Conservation (phyloP, 2,329 filamentous ascomycete species). For the Thelonectria discophora region DNA sequence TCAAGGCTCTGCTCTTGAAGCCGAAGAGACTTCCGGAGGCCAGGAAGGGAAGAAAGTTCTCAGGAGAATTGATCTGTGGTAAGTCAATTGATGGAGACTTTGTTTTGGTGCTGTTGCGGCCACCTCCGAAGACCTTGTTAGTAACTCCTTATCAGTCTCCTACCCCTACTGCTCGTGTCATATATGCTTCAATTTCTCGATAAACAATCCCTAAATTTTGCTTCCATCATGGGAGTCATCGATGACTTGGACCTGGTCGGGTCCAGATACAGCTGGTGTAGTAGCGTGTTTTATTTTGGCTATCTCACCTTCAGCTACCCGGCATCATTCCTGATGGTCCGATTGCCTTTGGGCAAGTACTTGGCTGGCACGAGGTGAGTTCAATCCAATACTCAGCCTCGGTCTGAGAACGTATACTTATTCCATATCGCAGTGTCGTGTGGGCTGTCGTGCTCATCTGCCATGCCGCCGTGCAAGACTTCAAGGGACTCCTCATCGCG, state of each 20-base stretch:
- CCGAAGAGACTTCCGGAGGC: constrained; percentile 11
- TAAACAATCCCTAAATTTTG: constrained; percentile 38
- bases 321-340: constrained; percentile 36
- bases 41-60: constrained; percentile 9
- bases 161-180: constrained; percentile 34
- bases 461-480: constrained; percentile 33
- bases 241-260: constrained; percentile 31
- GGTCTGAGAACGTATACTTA: background rate
- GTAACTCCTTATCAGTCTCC: constrained; percentile 14
- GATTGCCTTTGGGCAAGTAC: constrained; percentile 33
- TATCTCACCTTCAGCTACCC: constrained; percentile 39
- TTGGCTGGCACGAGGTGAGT: constrained; percentile 30
- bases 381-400: fast-evolving
- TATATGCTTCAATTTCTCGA: constrained; percentile 40
- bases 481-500: constrained; percentile 27
- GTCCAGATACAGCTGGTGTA: constrained; percentile 34
- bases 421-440: constrained; percentile 1
- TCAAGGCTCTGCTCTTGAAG: constrained; percentile 22
- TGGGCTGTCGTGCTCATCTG: constrained; percentile 34
- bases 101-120: too few species aligned
- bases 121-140: too few species aligned
- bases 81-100: background rate
- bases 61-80: constrained; percentile 33
- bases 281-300: constrained; percentile 37
- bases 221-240: constrained; percentile 39